Base-by-base conservation (phyloP, 2,329 filamentous ascomycete species). In the Talaromyces verruculosus region DNA sequence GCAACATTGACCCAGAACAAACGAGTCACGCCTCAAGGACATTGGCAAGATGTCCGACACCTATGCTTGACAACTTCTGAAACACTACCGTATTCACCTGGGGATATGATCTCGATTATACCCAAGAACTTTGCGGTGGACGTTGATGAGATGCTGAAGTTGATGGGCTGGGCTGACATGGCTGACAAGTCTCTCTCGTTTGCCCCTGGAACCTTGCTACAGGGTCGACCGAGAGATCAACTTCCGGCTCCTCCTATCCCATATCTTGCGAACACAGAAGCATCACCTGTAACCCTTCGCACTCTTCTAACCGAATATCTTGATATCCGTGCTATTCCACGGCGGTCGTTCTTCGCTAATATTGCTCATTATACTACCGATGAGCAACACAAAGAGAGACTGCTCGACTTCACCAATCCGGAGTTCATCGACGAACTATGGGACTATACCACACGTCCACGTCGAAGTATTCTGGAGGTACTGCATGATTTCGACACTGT, bases 21-120 rank as follows among this genome's bases (percentile, higher is more conserved):
- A 19, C 87, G 93, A 17, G 77, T 96, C 5, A 99, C 95, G 0
- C 88, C 93, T 0, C 59, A 76, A 0, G 81, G 82, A 1, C 95
- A 99, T 79, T 97, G 92, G 89, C 95, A 99, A 80, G 95, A 99
- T 79, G 94, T 98, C 53, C 90, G 95, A 0, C 86, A 91, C 62
- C 78, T 97, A n/a, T 84, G 82, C 1, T 82, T 98, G 15, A 82
- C 75, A 11, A 78, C 82, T 13, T 71, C 78, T 2, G 74, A 72
- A 55, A 69, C 73, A 1, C 76, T 79, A 75, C 80, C 76, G 55
- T 90, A 89, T 72, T 75, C 74, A 0, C 93, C 95, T 0, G 93
- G 94, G 5, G 91, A 96, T 71, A 89, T 91, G 28, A 81, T 96
- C 6, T 88, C 89, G 5, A 86, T 99, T 19, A 93, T 90, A 67